Evolutionary conservation across 345 rosid genomes (phyloP).

Genomic region (Erucastrum elatum): DNA sequence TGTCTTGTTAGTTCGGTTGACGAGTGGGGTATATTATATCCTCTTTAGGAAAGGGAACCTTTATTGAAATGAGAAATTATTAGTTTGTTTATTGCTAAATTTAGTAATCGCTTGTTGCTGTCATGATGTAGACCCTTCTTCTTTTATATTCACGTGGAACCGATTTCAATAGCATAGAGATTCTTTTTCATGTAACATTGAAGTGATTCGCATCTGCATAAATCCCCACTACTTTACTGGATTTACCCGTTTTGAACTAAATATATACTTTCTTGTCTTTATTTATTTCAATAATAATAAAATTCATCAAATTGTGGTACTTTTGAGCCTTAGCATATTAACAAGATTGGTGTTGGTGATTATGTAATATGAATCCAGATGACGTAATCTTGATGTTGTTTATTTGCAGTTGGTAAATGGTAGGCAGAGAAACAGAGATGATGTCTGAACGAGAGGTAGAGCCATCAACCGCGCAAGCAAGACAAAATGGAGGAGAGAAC

Average conservation of each 20-base stretch:
- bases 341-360: too few species aligned
- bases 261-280: too few species aligned
- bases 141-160: conserved; percentile 38
- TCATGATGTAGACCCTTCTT: conserved; percentile 39
- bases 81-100: conserved; percentile 30
- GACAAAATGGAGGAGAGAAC: conserved; percentile 34
- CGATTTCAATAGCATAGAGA: conserved; percentile 12
- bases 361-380: neutral
- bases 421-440: conserved; percentile 41
- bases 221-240: neutral
- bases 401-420: conserved; percentile 40
- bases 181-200: neutral
- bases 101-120: conserved; percentile 27
- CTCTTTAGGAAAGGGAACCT: conserved; percentile 32
- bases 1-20: neutral
- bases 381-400: conserved; percentile 1
- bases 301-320: too few species aligned
- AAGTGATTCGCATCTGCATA: neutral
- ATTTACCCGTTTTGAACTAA: neutral
- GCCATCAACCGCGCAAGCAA: conserved; percentile 30
- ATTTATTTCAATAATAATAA: too few species aligned
- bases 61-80: conserved; percentile 31
- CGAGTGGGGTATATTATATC: conserved; percentile 18
- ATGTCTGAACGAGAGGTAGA: conserved; percentile 49
- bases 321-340: too few species aligned